Base-by-base conservation (phyloP, 2,329 filamentous ascomycete species). In the Aspergillus pseudoviridinutans region DNA sequence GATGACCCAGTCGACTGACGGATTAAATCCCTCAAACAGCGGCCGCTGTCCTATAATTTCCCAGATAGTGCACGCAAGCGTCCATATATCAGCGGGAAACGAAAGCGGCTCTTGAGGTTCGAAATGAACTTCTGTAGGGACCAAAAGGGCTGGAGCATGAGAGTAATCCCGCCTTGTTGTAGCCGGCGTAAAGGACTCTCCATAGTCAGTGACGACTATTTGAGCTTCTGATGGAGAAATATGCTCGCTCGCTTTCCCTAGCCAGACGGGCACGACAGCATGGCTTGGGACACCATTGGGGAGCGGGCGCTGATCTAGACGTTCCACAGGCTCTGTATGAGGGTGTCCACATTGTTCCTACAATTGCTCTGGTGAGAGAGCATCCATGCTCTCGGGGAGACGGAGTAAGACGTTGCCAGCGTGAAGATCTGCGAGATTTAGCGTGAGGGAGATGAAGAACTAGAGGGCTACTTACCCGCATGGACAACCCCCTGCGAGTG, bases 71-170 rank as follows among this genome's bases (percentile, higher is more conserved):
- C 72, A 77, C 1, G 64, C 67, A 17, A 64, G 55, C 6, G 55
- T 63, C 58, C 58, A 64, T 10, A 60, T 55, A 57, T 76, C 72
- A 8, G 67, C 67, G 1, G 65, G 29, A 41, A 69, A 71, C 1
- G 68, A 67, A 14, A 75, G 67, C 2, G 71, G 61, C 6, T 25
- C 65, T n/a, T 52, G 56, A 14, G 67, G 65, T 41, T 69, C 66
- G 49, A 76, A 76, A 14, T 57, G 60, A 2, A 62, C 61, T 57
- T 77, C 74, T 2, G 72, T 74, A 6, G 70, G 68, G 4, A 62
- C 61, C 44, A 70, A 54, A 8, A 62, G 14, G 38, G 54, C 51
- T n/a, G 64, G 62, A 24, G 59, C 63, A 61, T 68, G 58, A 29
- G 62, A 61, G 22, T 42, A 32, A 24, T 54, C 49, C 4, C 53